Evolutionary conservation across 345 rosid species (phyloP), one percentile per base, ranked within the genome.

Genomic region (Euphorbia peplus): DNA sequence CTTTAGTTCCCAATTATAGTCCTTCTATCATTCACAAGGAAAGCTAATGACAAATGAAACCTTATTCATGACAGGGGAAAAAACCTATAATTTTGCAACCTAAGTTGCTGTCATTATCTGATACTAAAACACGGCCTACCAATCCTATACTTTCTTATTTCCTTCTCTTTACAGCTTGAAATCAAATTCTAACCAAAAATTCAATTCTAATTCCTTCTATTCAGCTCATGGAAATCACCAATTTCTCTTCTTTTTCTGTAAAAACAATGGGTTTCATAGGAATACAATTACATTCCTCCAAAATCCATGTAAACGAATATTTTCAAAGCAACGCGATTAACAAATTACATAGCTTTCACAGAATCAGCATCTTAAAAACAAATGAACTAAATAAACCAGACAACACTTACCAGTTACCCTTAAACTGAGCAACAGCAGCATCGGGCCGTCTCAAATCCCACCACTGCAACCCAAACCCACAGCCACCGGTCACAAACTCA

Each of bases 401-500:
- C 35, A n/a, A 24, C 26, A 46, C 93, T 78, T 79, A 91, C 97
- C 92, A 87, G 67, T 71, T 82, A 32, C 90, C 88, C 68, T 93
- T 89, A 53, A 91, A 88, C 83, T 82, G 90, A 1, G 90, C 85
- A 48, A 84, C 97, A 3, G 96, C 81, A 28, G 86, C 87, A 67
- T 87, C 91, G 14, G 88, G 69, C 63, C 76, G 87, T 78, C 97
- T 83, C 70, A 73, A 83, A 79, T 93, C 98, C 98, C 97, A 93
- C 95, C 92, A 85, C 35, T 86, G 96, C 46, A 93, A 70, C 64
- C 95, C 88, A 69, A 85, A 88, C 22, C 97, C 97, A 51, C 69
- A 83, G 29, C 98, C 95, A 57, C 97, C 98, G 2, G 96, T 91
- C 4, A 87, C 92, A 75, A 91, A 91, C 81, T 93, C 98, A 61